These are phyloP conservation scores for Boletellus sp. DNA, from an alignment of 768 basidiomycete species.

Conservation along the genomic window DNA sequence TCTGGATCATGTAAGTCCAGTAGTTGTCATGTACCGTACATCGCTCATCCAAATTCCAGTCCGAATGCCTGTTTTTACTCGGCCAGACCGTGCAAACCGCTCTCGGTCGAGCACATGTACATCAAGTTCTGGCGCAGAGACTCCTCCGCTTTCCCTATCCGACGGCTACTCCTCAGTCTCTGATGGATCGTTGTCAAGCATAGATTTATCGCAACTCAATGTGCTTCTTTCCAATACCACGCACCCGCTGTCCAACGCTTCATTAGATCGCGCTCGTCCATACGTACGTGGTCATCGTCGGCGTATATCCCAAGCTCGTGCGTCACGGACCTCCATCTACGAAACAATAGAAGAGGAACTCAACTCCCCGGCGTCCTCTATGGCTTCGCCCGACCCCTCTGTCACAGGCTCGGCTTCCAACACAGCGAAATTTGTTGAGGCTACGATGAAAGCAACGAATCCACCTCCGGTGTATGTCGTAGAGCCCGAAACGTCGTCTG, in stretches of 20 bases:
- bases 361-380: constrained; percentile 30
- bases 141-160: constrained; percentile 65
- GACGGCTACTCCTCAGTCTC: constrained; percentile 65
- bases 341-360: constrained; percentile 79
- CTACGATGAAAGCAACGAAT: constrained; percentile 23
- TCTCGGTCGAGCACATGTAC: constrained; percentile 72
- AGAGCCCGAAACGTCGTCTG: constrained; percentile 50
- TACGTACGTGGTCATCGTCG: constrained; percentile 60
- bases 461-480: constrained; percentile 50
- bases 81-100: constrained; percentile 46
- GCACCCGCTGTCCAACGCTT: constrained; percentile 43
- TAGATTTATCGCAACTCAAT: constrained; percentile 65
- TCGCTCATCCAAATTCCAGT: constrained; percentile 29
- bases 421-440: constrained; percentile 17
- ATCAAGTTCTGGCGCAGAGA: constrained; percentile 62
- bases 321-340: constrained; percentile 66
- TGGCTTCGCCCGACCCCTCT: constrained; percentile 24
- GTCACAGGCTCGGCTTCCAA: constrained; percentile 27
- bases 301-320: constrained; percentile 59
- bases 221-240: constrained; percentile 52
- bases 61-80: constrained; percentile 56
- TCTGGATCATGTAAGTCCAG: constrained; percentile 46
- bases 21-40: background rate
- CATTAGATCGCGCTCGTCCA: constrained; percentile 37
- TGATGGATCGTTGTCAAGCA: constrained; percentile 73